A percentile compares a stretch with the other conserved stretches of the same genome.
phyloP scores from a whole-genome alignment of 768 basidiomycete species.

The Gelatoporia subvermispora region DNA sequence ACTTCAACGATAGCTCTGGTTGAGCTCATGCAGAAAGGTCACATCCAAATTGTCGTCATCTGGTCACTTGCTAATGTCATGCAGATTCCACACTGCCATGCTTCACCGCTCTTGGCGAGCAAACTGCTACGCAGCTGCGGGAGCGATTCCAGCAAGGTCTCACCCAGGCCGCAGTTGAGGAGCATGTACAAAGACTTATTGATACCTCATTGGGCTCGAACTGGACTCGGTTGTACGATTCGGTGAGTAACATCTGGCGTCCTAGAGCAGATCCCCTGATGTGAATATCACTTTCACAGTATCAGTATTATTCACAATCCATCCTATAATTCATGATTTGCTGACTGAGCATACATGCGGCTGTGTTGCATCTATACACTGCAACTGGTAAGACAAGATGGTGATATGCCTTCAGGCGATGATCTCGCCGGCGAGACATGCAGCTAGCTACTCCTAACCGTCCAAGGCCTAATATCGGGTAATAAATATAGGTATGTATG shows the following conservation, averaged over 20 bases:
- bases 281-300: conserved; percentile 39
- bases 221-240: conserved; percentile 96
- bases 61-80: not conserved
- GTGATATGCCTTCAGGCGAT: too few species aligned
- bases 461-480: not conserved
- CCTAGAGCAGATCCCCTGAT: not conserved
- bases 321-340: conserved; percentile 47
- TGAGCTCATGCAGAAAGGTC: conserved; percentile 97
- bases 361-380: too few species aligned
- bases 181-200: conserved; percentile 86
- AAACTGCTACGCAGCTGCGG: conserved; percentile 81
- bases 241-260: conserved; percentile 43
- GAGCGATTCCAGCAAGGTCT: conserved; percentile 93
- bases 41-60: conserved; percentile 4
- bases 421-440: not conserved
- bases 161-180: conserved; percentile 78
- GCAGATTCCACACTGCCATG: conserved; percentile 87
- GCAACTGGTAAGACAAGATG: too few species aligned
- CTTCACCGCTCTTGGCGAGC: conserved; percentile 85
- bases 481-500: not conserved
- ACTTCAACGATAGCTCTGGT: conserved; percentile 54
- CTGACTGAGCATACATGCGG: too few species aligned
- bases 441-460: not conserved
- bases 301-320: conserved; percentile 92
- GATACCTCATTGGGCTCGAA: conserved; percentile 87